Base-by-base conservation (phyloP, 495 filamentous ascomycete genomes). In the Hypoxylon fragiforme region DNA sequence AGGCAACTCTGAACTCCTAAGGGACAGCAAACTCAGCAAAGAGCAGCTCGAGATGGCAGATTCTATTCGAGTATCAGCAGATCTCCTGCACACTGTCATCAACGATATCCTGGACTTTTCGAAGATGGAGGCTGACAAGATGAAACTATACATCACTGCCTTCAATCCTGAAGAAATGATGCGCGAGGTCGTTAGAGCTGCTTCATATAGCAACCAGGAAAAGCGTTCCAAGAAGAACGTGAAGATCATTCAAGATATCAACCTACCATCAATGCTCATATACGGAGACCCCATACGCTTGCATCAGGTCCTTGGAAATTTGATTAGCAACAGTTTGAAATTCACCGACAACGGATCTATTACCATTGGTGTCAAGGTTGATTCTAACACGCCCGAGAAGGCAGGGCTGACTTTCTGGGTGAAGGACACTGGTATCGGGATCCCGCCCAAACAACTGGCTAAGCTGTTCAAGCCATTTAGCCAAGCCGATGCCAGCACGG, bases 61-160 rank as follows among this genome's bases (percentile, higher is more conserved):
- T 65, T 92, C 88, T 6, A 95, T 96, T 58, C 79, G 89, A 2
- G 85, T 96, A 15, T 96, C 91, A 52, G 91, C 91, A 3, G 90
- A 96, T 65, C 86, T 92, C 6, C 74, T 96, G 6, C 78, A 96
- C n/a, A 91, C 88, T 0, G 86, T 96, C 46, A 96, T 96, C 76
- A 96, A 96, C 64, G 91, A 96, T 60, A 92, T 96, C 16, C 76
- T 96, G 1, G 91, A 96, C 68, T 96, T 94, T 66, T 94, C 90
- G 22, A 91, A 94, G 65, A 83, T 96, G 65, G 91, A 96, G 68
- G 91, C 91, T 12, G 91, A 92, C 62, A 96, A 95, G 74, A 94
- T 96, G 89, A 90, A 90, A 68, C 85, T 95, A 7, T 92, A 89
- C 47, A 86, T 87, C 8, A 90, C 92, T 41, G 89, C 90, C 1